Base-by-base conservation (phyloP, 495 filamentous ascomycete species). In the Penicillium steckii region DNA sequence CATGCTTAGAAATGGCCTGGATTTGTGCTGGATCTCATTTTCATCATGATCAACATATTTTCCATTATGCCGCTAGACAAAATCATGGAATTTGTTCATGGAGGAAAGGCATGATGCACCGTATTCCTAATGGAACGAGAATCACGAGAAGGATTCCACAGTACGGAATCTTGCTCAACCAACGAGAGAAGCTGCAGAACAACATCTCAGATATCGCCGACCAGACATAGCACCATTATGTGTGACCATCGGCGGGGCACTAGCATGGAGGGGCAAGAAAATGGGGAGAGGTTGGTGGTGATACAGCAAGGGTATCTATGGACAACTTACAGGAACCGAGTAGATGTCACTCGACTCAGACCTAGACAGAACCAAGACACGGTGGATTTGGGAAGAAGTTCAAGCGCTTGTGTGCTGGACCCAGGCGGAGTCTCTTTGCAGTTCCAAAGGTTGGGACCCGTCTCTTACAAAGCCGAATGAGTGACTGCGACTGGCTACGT, bases 301-400 rank as follows among this genome's bases (percentile, higher is more conserved):
- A 44, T 2, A 27, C 38, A 44, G 4, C 9, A 9, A 24, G 26
- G 15, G 24, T 23, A 44, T 17, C 19, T 17, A 10, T 30, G 8
- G 38, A 13, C n/a, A 22, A 74, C 72, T 73, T 51, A 75, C 72
- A 62, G 50, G 30, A 42, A 60, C 57, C 46, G 63, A 66, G 60
- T 47, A 55, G 49, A 43, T 55, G 44, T 53, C 57, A 66, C 65
- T 62, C 62, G 52, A 65, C 47, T 63, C 64, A 73, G 59, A 61
- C 67, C 55, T 59, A 48, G 40, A 25, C 42, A 45, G 48, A 64
- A 55, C 17, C 55, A 61, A 67, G 61, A 67, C 72, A 75, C 70
- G 59, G 49, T 71, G 70, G 44, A 23, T 55, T 53, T 43, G 38
- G 23, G 24, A 51, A 46, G n/a, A n/a, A 22, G 38, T 24, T 18